These are phyloP conservation scores for Voacanga thouarsii DNA, from an alignment of 257 asterid species.

Conservation along the genomic window DNA sequence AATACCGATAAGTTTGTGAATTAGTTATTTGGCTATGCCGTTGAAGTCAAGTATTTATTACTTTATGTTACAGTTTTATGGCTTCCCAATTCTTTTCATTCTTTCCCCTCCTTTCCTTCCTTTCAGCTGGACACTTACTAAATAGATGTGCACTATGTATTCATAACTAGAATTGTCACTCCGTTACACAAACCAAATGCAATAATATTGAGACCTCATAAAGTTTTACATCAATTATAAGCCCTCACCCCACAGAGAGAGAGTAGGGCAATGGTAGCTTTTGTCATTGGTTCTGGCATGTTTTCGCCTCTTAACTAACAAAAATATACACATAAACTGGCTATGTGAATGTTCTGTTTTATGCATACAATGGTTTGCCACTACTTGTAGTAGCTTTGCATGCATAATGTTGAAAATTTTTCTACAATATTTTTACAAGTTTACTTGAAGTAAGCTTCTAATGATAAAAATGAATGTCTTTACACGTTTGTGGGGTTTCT, in stretches of 20 bases:
- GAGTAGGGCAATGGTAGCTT: not conserved
- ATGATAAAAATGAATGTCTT: not conserved
- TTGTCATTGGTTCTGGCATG: not conserved
- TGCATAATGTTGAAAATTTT: not conserved
- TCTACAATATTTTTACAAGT: not conserved
- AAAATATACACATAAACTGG: not conserved
- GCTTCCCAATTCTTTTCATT: not conserved
- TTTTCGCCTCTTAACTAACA: not conserved
- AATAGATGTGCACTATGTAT: not conserved
- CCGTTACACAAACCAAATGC: no score
- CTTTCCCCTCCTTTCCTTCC: not conserved
- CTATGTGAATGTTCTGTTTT: not conserved
- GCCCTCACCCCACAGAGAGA: no score
- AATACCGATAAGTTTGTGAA: not conserved
- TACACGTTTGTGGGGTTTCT: not conserved
- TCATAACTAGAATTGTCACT: not conserved
- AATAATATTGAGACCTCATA: no score
- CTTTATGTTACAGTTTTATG: not conserved
- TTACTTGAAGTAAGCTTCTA: not conserved
- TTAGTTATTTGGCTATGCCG: not conserved
- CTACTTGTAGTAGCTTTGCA: no score
- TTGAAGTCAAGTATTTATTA: not conserved
- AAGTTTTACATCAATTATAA: no score
- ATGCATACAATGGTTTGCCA: not conserved
- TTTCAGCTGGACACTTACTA: not conserved